phyloP scores from a whole-genome alignment of 345 rosid species.

The Streptanthus diversifolius region DNA sequence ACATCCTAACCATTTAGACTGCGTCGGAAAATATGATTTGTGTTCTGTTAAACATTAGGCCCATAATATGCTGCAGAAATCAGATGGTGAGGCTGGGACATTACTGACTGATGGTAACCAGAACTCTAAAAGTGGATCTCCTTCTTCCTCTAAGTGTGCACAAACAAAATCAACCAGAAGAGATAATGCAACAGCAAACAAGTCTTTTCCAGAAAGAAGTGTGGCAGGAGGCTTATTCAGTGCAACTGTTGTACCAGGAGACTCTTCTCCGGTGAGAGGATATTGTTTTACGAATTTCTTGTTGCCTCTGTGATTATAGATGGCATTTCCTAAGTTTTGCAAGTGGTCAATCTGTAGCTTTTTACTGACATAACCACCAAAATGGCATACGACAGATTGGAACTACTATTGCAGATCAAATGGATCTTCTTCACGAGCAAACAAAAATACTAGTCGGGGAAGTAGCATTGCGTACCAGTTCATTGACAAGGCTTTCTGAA shows the following conservation, averaged over 20 bases:
- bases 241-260: constrained; percentile 50
- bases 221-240: constrained; percentile 71
- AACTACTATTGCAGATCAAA: constrained; percentile 78
- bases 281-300: background rate
- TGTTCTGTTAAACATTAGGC: constrained; percentile 7
- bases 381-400: constrained; percentile 39
- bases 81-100: constrained; percentile 56
- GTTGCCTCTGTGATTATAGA: background rate
- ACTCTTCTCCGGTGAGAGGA: constrained; percentile 54
- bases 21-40: background rate
- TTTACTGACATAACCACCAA: constrained; percentile 13
- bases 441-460: constrained; percentile 97
- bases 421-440: constrained; percentile 96
- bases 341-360: constrained; percentile 11
- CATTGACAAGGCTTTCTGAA: constrained; percentile 82
- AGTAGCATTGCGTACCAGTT: constrained; percentile 86
- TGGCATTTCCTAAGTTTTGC: constrained; percentile 9
- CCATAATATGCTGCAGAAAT: constrained; percentile 51
- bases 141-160: constrained; percentile 59
- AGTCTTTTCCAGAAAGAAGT: constrained; percentile 62
- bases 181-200: constrained; percentile 42
- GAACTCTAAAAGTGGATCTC: constrained; percentile 58
- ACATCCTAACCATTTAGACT: constrained; percentile 4
- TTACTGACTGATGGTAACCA: constrained; percentile 51
- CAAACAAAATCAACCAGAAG: constrained; percentile 62